A percentile compares a stretch with the other conserved stretches of the same genome.
Evolutionary conservation across 306 rosid species (phyloP).

Genomic region (Glycine tomentella): DNA sequence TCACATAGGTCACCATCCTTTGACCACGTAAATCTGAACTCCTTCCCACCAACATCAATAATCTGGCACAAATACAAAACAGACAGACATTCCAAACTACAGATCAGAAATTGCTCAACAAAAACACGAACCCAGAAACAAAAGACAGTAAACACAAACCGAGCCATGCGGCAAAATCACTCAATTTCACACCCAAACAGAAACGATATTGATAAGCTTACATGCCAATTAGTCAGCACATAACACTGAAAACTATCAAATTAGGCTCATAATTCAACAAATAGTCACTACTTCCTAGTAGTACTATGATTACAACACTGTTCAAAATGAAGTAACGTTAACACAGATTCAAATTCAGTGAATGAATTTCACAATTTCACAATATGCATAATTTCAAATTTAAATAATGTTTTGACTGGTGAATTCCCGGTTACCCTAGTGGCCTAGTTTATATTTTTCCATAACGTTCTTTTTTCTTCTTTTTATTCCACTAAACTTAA

Average conservation of each 20-base stretch:
- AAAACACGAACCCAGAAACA: not conserved
- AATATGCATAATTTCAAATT: conserved; percentile 18
- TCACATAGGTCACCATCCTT: conserved; percentile 89
- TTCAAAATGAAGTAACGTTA: not conserved
- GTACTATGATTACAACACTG: conserved; percentile 5
- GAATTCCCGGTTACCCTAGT: not conserved
- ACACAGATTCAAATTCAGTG: not conserved
- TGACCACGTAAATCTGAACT: conserved; percentile 89
- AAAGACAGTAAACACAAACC: conserved; percentile 25
- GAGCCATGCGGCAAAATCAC: not conserved
- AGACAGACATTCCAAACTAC: conserved; percentile 29
- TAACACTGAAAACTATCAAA: conserved; percentile 5
- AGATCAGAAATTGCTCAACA: conserved; percentile 30
- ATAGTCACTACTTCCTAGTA: conserved; percentile 8
- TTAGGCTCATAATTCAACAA: not conserved
- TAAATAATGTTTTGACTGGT: not conserved
- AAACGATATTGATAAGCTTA: conserved; percentile 14
- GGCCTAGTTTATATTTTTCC: not conserved
- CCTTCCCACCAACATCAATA: conserved; percentile 94
- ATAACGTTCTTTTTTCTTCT: not conserved
- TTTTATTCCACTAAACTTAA: not conserved
- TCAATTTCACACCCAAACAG: conserved; percentile 14
- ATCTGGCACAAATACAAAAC: conserved; percentile 61
- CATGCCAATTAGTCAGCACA: not conserved
- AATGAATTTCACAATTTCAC: conserved; percentile 16